Percentiles rank a stretch among this genome's conserved stretches.
phyloP scores from a whole-genome alignment of 164 flowering plant species.

The Kingdonia uniflora region DNA sequence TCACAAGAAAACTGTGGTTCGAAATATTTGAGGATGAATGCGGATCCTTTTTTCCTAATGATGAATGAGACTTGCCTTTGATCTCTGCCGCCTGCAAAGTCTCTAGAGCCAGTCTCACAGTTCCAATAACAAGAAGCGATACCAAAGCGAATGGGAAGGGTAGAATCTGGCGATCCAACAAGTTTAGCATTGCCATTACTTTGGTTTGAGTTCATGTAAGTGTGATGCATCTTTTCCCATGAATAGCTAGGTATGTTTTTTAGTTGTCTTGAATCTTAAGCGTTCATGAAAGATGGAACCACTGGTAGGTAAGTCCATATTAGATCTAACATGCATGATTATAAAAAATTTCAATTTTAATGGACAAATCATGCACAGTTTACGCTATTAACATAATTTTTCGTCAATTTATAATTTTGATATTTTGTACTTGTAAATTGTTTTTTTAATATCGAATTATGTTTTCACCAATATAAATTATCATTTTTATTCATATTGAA shows the following conservation, averaged over 20 bases:
- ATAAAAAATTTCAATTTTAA: neutral
- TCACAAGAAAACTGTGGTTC: neutral
- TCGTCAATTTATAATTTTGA: too few species aligned
- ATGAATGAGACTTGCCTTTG: neutral
- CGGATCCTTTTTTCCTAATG: neutral
- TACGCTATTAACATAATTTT: too few species aligned
- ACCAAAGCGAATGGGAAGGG: conserved; percentile 36
- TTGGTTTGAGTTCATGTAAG: too few species aligned
- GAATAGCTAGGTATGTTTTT: neutral
- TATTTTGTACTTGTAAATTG: too few species aligned
- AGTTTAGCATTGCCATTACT: neutral
- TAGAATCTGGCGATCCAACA: conserved; percentile 24
- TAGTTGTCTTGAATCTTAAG: conserved; percentile 18
- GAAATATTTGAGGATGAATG: neutral
- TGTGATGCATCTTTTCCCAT: too few species aligned
- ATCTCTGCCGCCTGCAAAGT: conserved; percentile 14
- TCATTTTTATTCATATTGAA: too few species aligned
- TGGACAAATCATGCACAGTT: neutral
- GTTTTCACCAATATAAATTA: too few species aligned
- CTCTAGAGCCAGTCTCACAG: conserved; percentile 28
- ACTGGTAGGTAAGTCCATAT: conserved; percentile 24
- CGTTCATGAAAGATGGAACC: conserved; percentile 16
- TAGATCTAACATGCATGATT: neutral
- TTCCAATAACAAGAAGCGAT: conserved; percentile 39
- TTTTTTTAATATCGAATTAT: too few species aligned